Evolutionary conservation across 495 filamentous ascomycete genomes (phyloP).

Genomic region (Tuber umbilicatum): DNA sequence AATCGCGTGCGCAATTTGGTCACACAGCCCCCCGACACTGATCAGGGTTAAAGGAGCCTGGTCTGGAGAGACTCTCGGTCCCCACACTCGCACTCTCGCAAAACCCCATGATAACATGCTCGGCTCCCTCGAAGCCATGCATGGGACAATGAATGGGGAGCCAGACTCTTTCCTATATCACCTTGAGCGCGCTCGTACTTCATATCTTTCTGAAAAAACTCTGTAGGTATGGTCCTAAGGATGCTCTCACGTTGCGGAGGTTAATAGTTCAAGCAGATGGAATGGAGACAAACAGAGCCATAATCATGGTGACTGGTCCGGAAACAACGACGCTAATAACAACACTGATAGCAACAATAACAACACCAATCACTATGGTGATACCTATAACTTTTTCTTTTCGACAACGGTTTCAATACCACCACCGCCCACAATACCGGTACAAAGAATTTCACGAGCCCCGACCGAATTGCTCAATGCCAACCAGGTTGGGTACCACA

Average conservation of each 20-base stretch:
- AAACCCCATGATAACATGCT: not conserved
- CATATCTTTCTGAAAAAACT: not conserved
- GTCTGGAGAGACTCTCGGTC: not conserved
- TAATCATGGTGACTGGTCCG: not conserved
- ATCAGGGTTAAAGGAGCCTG: not conserved
- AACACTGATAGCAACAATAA: not conserved
- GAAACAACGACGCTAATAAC: not conserved
- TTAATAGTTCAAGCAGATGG: not conserved
- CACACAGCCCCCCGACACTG: not conserved
- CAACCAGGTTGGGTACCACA: not conserved
- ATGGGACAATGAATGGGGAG: not conserved
- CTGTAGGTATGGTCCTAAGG: not conserved
- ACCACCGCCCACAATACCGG: not conserved
- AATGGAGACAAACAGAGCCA: not conserved
- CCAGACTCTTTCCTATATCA: not conserved
- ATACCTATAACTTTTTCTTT: not conserved
- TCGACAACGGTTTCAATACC: not conserved
- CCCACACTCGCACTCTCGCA: not conserved
- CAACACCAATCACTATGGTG: not conserved
- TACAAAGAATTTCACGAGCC: not conserved
- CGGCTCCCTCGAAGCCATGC: not conserved
- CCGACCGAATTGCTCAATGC: not conserved
- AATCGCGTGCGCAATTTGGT: not conserved
- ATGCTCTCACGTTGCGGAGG: not conserved
- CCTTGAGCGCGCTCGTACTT: not conserved